Base-by-base conservation (phyloP, 768 basidiomycete genomes). In the Clavulina sp. region DNA sequence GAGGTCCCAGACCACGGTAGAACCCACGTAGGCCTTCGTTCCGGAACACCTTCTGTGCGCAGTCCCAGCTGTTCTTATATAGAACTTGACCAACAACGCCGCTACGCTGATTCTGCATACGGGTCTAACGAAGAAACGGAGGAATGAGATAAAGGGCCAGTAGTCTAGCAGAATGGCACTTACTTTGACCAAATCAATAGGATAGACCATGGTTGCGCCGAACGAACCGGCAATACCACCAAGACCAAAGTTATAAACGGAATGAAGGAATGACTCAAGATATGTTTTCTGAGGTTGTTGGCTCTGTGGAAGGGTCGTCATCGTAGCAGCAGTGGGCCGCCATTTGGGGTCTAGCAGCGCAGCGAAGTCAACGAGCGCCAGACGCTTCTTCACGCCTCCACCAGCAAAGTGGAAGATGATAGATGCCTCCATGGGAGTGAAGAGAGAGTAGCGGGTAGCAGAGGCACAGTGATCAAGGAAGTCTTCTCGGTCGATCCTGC, bases 381-480 rank as follows among this genome's bases (percentile, higher is more conserved):
- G 73, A 21, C 89, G 75, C 60, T 80, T 77, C 44, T 69, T 69
- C 2, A 70, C 68, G 41, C 71, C 68, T 13, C 91, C 92, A 9
- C 85, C 81, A 26, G 91, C 91, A 68, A 96, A 97, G 65, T 99
- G 93, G 69, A 96, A 99, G 60, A 99, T 80, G 60, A 97, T 95
- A 50, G 83, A 77, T n/a, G 84, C 88, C 65, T 97, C 93, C 86
- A 96, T 93, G 3, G 93, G 93, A 0, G 89, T 92, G 65, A 96
- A 96, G 49, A 93, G 74, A 34, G 87, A 84, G 65, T 97, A 96
- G 33, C 93, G 83, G 58, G 92, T 87, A 58, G 72, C 81, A 32
- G 80, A 75, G 26, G 84, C 80, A 13, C 89, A 77, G 63, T 95
- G 71, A 63, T 96, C 83, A 53, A 93, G 73, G 67, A 99, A 97